Evolutionary conservation across 768 basidiomycete species (phyloP).

Genomic region (Tulasnella sp.): DNA sequence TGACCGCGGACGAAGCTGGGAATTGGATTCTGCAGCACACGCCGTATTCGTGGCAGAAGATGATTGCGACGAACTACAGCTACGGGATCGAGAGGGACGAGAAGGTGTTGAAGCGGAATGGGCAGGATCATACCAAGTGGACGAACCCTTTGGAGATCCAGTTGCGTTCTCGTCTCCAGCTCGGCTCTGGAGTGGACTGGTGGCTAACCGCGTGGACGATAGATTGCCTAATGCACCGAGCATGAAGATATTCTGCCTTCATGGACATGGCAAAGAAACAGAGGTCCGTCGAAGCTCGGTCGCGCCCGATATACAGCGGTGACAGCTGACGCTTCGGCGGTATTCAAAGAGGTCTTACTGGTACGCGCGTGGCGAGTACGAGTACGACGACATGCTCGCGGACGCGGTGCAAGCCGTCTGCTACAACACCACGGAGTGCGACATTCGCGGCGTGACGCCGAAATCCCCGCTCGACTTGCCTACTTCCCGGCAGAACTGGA

Average conservation of each 20-base stretch:
- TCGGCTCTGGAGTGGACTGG: background rate
- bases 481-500: slow-evolving; percentile 55
- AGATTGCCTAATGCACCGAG: slow-evolving; percentile 83
- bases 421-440: slow-evolving; percentile 35
- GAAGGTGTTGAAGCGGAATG: slow-evolving; percentile 47
- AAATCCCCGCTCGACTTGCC: slow-evolving; percentile 43
- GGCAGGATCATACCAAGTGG: slow-evolving; percentile 76
- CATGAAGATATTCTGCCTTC: slow-evolving; percentile 86
- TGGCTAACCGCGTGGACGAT: background rate
- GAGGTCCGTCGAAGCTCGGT: slow-evolving; percentile 42
- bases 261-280: slow-evolving; percentile 93
- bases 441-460: slow-evolving; percentile 24
- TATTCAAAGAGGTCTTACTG: slow-evolving; percentile 20
- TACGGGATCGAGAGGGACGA: slow-evolving; percentile 78
- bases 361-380: slow-evolving; percentile 63
- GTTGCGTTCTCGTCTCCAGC: slow-evolving; percentile 27
- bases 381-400: slow-evolving; percentile 44
- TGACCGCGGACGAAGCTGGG: slow-evolving; percentile 67
- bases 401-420: slow-evolving; percentile 38
- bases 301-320: background rate
- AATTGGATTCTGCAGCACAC: slow-evolving; percentile 77
- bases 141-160: slow-evolving; percentile 78
- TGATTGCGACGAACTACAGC: slow-evolving; percentile 77
- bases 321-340: background rate
- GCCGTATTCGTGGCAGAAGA: slow-evolving; percentile 70